Evolutionary conservation across 73 alveolate genomes (phyloP).

Genomic region (Paraurostyla sp.): DNA sequence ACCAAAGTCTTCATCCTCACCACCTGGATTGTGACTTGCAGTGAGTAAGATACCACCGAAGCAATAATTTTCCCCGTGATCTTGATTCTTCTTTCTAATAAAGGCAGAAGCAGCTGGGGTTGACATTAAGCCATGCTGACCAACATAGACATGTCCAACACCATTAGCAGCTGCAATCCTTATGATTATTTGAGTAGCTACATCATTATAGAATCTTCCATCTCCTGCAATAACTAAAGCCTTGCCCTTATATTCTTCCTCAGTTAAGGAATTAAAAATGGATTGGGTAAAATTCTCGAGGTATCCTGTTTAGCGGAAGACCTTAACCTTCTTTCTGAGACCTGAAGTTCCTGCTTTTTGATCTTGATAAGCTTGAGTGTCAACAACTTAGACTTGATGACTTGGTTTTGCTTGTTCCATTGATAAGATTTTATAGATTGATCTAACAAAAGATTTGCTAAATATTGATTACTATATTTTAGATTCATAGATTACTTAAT

Average conservation of each 20-base stretch:
- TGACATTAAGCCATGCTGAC: constrained; percentile 95
- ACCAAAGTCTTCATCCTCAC: constrained; percentile 97
- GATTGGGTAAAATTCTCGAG: constrained; percentile 96
- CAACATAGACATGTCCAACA: constrained; percentile 90
- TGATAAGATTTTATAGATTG: neutral
- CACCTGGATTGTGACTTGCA: constrained; percentile 99
- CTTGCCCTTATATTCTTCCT: constrained; percentile 91
- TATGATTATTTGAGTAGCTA: constrained; percentile 86
- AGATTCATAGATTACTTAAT: neutral
- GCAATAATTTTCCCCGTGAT: constrained; percentile 85
- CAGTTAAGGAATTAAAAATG: constrained; percentile 87
- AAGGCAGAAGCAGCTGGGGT: constrained; percentile 97
- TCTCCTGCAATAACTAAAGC: constrained; percentile 98
- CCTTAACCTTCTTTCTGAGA: constrained; percentile 96
- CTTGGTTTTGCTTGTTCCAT: constrained; percentile 14
- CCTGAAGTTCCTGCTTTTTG: constrained; percentile 99
- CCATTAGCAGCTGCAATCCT: constrained; percentile 97
- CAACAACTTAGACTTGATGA: constrained; percentile 73
- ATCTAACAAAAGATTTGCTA: too few species aligned
- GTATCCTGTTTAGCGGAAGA: constrained; percentile 85
- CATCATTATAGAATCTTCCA: constrained; percentile 97
- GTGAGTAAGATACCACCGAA: constrained; percentile 98
- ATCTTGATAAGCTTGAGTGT: constrained; percentile 92
- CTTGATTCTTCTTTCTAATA: constrained; percentile 90
- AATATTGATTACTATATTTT: neutral